phyloP scores from a whole-genome alignment of 345 rosid genomes.

The Arabidopsis arenosa region DNA sequence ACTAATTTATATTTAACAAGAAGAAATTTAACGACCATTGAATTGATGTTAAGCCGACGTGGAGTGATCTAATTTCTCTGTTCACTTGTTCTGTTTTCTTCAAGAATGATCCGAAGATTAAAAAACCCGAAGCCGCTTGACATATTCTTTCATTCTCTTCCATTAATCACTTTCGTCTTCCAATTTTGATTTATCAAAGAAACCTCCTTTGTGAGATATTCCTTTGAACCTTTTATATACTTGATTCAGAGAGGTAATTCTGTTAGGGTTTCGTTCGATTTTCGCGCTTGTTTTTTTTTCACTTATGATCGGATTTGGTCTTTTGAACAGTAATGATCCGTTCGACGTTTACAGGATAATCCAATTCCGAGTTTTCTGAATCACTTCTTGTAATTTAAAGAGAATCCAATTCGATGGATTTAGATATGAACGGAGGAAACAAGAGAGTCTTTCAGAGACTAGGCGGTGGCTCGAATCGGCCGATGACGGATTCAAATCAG shows the following conservation, averaged over 20 bases:
- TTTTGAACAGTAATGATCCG: constrained; percentile 20
- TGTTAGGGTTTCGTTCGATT: constrained; percentile 13
- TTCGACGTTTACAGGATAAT: constrained; percentile 33
- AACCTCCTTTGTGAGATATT: constrained; percentile 1
- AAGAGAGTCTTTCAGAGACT: constrained; percentile 72
- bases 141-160: constrained; percentile 13
- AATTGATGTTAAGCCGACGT: constrained; percentile 10
- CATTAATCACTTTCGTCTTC: background rate
- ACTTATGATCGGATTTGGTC: constrained; percentile 36
- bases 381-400: background rate
- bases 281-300: background rate
- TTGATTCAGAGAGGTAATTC: constrained; percentile 26
- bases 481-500: constrained; percentile 50
- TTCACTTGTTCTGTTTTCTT: background rate
- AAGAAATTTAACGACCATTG: background rate
- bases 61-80: background rate
- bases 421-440: constrained; percentile 68
- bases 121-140: constrained; percentile 22
- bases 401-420: constrained; percentile 58
- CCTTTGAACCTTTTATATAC: background rate
- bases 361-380: constrained; percentile 15
- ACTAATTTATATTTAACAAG: background rate
- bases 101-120: background rate
- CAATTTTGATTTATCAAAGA: constrained; percentile 6
- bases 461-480: constrained; percentile 52